phyloP scores from a whole-genome alignment of 2,329 filamentous ascomycete species.

The Monilinia aucupariae region DNA sequence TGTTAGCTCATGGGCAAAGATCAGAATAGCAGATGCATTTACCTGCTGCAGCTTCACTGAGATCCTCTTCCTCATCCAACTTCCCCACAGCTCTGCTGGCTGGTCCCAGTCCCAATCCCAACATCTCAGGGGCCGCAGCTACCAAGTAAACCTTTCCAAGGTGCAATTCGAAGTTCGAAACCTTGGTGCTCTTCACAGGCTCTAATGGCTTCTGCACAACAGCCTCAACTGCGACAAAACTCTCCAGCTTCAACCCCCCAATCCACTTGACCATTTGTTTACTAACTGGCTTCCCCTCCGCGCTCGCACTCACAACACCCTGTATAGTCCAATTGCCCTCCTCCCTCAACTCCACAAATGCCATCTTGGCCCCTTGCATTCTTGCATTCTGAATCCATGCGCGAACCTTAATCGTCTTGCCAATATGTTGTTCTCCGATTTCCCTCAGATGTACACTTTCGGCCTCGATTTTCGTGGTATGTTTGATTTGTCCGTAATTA shows the following conservation, averaged over 20 bases:
- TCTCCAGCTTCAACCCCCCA: conserved; percentile 68
- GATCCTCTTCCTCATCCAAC: conserved; percentile 56
- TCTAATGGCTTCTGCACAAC: conserved; percentile 75
- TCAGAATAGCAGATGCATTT: conserved; percentile 4
- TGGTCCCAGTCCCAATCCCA: conserved; percentile 53
- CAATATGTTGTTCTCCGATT: conserved; percentile 59
- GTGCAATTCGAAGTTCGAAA: conserved; percentile 79
- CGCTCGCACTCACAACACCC: conserved; percentile 65
- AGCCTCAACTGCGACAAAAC: conserved; percentile 76
- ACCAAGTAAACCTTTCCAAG: conserved; percentile 79
- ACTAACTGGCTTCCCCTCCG: conserved; percentile 58
- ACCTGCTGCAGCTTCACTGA: conserved; percentile 41
- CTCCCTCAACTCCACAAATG: conserved; percentile 79
- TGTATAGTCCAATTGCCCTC: conserved; percentile 73
- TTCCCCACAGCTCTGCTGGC: conserved; percentile 52
- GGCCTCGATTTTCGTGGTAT: conserved; percentile 49
- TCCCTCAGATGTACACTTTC: conserved; percentile 55
- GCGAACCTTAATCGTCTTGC: conserved; percentile 68
- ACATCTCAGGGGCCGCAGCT: conserved; percentile 53
- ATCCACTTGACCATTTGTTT: conserved; percentile 96
- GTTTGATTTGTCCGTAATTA: conserved; percentile 70
- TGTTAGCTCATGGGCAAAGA: conserved; percentile 22
- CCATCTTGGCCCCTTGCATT: conserved; percentile 85
- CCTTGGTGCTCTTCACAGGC: conserved; percentile 79
- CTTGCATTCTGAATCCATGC: conserved; percentile 83